These are phyloP conservation scores for Gryganskiella cystojenkinii DNA, from an alignment of 192 early-diverging fungal genomes.

Conservation along the genomic window DNA sequence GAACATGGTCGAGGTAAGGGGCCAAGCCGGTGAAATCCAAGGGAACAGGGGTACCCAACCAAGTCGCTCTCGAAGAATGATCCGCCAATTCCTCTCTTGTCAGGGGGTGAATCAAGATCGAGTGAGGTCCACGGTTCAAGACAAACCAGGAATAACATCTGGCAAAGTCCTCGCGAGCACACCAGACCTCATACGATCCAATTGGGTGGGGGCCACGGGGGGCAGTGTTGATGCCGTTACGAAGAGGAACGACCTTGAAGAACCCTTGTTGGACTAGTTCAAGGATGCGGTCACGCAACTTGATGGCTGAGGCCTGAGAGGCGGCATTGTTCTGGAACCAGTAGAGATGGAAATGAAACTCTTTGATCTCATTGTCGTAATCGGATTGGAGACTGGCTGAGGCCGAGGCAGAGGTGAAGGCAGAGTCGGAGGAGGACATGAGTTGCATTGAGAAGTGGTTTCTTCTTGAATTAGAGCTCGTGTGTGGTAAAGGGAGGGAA, in stretches of 20 bases:
- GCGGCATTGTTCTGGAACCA: constrained; percentile 63
- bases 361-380: constrained; percentile 68
- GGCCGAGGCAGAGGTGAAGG: constrained; percentile 7
- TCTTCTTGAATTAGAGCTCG: background rate
- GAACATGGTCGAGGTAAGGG: constrained; percentile 48
- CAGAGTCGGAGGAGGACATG: constrained; percentile 16
- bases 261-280: constrained; percentile 55
- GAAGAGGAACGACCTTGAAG: constrained; percentile 64
- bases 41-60: constrained; percentile 66
- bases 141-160: constrained; percentile 64
- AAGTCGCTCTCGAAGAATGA: constrained; percentile 66
- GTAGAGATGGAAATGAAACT: constrained; percentile 78
- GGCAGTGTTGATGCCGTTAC: constrained; percentile 49
- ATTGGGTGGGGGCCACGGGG: constrained; percentile 72
- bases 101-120: constrained; percentile 72
- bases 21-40: constrained; percentile 55
- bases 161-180: constrained; percentile 69
- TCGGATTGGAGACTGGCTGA: constrained; percentile 36
- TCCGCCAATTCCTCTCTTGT: constrained; percentile 62
- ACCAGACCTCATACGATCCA: constrained; percentile 74
- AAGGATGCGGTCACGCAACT: constrained; percentile 55
- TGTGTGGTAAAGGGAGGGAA: background rate
- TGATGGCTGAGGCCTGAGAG: constrained; percentile 41
- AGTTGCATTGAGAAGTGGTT: constrained; percentile 11
- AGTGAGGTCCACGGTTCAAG: constrained; percentile 58